Base-by-base conservation (phyloP, 23 red algal species). In the Chondrus crispus region DNA sequence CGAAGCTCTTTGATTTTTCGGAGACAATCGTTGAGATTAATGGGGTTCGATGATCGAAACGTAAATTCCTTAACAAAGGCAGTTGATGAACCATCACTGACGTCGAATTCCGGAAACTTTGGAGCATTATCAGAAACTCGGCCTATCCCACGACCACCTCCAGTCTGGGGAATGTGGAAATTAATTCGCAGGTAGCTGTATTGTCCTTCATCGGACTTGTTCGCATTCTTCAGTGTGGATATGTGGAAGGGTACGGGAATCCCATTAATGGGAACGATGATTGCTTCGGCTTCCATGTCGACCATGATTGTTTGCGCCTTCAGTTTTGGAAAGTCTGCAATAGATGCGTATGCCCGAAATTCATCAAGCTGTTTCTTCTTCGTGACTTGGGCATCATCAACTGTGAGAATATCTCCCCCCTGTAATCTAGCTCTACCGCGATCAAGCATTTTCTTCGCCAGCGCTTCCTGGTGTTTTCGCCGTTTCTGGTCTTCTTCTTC, bases 221-320 rank as follows among this genome's bases (percentile, higher is more conserved):
- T 90, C 16, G 92, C 93, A 64, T 98, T 98, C 76, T 98, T 98
- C 66, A 98, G 80, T 2, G 91, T 95, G 1, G 94, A 64, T 30
- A 98, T 88, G 85, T 98, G 97, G 46, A 98, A 98, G 9, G 97
- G 97, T 28, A 98, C 97, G 13, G 97, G 93, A n/a, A 98, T 85
- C 5, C 97, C 97, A 73, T 93, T 94, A 72, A 98, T 98, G 6
- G 97, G 97, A 24, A 95, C 91, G 49, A 98, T 89, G 20, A 98
- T 37, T 5, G 83, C 81, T 51, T 98, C 97, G n/a, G 74, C 75
- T 3, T 96, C 91, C 93, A 98, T 95, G 44, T 98, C 97, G 18
- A 98, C 97, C 58, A 77, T 77, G 29, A 98, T 76, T 19, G 89
- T 91, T 54, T 94, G 85, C 49, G 93, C 93, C 50, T 89, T 77